These are phyloP conservation scores for Thuidium tamariscinum DNA, from an alignment of 225 moss, liverwort and hornwort species.

Conservation along the genomic window DNA sequence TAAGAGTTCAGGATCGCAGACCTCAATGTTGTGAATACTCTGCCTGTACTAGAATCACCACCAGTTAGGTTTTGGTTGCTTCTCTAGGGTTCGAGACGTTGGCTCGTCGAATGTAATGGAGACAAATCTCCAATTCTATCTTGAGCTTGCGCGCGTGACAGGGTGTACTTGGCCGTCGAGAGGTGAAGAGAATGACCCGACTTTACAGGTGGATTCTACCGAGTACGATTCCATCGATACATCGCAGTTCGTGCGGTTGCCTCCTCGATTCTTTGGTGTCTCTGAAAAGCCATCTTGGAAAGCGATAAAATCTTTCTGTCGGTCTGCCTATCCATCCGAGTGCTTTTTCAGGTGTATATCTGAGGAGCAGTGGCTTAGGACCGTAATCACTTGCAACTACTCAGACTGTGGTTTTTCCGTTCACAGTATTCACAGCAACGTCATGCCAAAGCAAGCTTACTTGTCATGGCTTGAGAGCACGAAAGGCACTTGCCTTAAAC, in stretches of 20 bases:
- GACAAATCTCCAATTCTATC: neutral
- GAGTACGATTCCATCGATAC: neutral
- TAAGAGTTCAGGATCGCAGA: too few relatives aligned
- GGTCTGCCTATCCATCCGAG: neutral
- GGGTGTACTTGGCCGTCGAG: neutral
- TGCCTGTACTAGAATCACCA: too few relatives aligned
- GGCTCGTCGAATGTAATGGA: neutral
- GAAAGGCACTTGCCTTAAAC: fast-evolving
- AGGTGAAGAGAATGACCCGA: neutral
- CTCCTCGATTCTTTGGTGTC: neutral
- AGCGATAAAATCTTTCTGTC: neutral
- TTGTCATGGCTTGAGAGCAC: neutral
- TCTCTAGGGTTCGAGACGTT: neutral
- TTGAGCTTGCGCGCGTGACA: neutral
- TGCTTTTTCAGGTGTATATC: neutral
- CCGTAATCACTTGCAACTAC: neutral
- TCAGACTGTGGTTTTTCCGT: neutral
- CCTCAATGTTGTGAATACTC: neutral
- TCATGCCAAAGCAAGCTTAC: neutral
- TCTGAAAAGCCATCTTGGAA: neutral
- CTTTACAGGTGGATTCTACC: fast-evolving
- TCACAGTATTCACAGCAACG: neutral
- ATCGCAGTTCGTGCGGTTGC: neutral
- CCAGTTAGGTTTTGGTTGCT: neutral
- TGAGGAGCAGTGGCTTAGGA: neutral